Evolutionary conservation across 352 stramenopile genomes (phyloP).

Genomic region (Phytophthora vignae): DNA sequence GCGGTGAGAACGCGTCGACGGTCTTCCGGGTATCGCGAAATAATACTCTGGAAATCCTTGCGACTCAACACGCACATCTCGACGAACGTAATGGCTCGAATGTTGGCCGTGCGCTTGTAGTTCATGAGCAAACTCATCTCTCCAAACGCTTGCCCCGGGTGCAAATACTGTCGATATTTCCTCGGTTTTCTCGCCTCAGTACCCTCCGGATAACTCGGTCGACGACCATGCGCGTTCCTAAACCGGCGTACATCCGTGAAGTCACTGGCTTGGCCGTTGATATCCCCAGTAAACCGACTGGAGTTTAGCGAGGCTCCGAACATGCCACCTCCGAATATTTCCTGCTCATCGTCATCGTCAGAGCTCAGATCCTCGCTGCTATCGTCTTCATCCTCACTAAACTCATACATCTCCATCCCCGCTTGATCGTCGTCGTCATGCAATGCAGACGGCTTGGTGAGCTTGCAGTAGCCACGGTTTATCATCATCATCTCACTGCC

Average conservation of each 20-base stretch:
- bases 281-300: background rate
- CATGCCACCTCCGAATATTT: background rate
- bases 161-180: conserved; percentile 3
- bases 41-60: conserved; percentile 9
- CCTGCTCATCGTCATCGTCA: background rate
- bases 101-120: conserved; percentile 30
- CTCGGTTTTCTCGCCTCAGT: background rate
- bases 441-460: conserved; percentile 7
- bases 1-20: conserved; percentile 6
- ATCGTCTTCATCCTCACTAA: background rate
- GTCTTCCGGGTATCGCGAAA: conserved; percentile 13
- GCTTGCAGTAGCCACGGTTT: conserved; percentile 43
- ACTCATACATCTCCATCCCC: background rate
- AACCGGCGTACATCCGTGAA: background rate
- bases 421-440: background rate
- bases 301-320: background rate
- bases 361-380: background rate
- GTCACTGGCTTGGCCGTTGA: background rate
- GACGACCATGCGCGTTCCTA: background rate
- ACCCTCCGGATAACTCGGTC: background rate
- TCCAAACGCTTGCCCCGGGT: conserved; percentile 36
- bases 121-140: conserved; percentile 47
- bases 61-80: conserved; percentile 24
- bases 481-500: conserved; percentile 57
- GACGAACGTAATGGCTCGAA: conserved; percentile 31